phyloP scores from a whole-genome alignment of 768 basidiomycete species.

The Gloeostereum incarnatum region DNA sequence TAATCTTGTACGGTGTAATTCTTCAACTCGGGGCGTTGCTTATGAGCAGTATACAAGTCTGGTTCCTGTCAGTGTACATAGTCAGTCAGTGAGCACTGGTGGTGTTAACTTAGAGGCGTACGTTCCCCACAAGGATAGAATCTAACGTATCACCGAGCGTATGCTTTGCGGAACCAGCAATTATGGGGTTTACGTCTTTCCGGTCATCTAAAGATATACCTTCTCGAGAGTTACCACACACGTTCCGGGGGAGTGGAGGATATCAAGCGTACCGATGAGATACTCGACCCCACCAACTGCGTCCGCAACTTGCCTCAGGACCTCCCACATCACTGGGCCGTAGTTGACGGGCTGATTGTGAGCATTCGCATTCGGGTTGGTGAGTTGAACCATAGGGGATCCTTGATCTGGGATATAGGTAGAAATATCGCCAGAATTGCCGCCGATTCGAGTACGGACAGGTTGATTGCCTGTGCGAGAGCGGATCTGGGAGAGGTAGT shows the following conservation, averaged over 20 bases:
- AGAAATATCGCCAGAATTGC: conserved; percentile 31
- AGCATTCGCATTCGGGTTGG: conserved; percentile 20
- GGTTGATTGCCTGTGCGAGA: conserved; percentile 32
- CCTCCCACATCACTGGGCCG: conserved; percentile 36
- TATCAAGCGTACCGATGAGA: conserved; percentile 18
- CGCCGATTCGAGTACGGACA: conserved; percentile 39
- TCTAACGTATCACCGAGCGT: conserved; percentile 30
- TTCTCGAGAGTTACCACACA: conserved; percentile 10
- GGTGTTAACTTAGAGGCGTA: conserved; percentile 10
- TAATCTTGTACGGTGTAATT: conserved; percentile 41
- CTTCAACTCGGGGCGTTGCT: conserved; percentile 25
- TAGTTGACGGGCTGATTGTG: conserved; percentile 40
- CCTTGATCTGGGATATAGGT: conserved; percentile 32
- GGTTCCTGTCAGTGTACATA: conserved; percentile 31
- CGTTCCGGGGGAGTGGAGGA: conserved; percentile 5
- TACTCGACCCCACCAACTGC: conserved; percentile 18
- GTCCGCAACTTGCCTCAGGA: conserved; percentile 28
- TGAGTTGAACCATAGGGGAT: conserved; percentile 31
- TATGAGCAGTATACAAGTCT: conserved; percentile 44
- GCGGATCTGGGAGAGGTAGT: conserved; percentile 48
- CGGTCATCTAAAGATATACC: conserved; percentile 33
- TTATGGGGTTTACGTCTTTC: conserved; percentile 21
- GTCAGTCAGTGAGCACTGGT: background rate
- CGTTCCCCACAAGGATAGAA: conserved; percentile 41
- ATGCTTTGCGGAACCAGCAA: conserved; percentile 24